Conservation (phyloP, 306 rosid genomes). For the Quercus alba region DNA sequence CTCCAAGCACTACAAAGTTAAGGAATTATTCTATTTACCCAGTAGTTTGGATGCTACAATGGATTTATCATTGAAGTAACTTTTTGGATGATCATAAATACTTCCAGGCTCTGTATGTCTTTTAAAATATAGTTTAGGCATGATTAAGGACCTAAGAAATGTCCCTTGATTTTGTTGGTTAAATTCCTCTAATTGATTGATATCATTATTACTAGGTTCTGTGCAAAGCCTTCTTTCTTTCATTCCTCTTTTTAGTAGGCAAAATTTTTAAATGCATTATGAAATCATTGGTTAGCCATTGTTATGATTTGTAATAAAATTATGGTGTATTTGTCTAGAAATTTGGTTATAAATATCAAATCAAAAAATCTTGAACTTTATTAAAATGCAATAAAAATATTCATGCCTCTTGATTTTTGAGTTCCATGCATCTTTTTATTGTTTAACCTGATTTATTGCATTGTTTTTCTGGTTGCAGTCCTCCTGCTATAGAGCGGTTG, state of each 20-base stretch:
- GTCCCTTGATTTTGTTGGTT: background rate
- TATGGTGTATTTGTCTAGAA: background rate
- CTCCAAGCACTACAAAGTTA: background rate
- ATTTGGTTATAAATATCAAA: background rate
- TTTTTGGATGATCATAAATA: background rate
- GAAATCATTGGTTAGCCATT: background rate
- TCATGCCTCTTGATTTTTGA: background rate
- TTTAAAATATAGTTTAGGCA: background rate
- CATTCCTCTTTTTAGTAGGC: background rate
- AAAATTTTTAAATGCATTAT: background rate
- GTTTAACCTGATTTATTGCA: background rate
- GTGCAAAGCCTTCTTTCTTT: background rate
- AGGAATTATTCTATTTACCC: background rate
- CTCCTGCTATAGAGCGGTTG: conserved; percentile 93
- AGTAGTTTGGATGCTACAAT: background rate
- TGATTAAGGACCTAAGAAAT: background rate
- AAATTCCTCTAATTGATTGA: background rate
- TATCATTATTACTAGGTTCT: background rate
- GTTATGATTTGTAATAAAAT: background rate
- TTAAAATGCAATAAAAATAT: background rate
- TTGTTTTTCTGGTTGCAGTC: conserved; percentile 54
- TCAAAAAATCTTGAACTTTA: background rate
- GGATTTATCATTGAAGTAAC: background rate
- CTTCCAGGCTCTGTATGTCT: background rate
- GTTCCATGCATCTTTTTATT: background rate